These are phyloP conservation scores for Mortierella sp. DNA, from an alignment of 371 early-diverging fungal genomes.

Conservation along the genomic window DNA sequence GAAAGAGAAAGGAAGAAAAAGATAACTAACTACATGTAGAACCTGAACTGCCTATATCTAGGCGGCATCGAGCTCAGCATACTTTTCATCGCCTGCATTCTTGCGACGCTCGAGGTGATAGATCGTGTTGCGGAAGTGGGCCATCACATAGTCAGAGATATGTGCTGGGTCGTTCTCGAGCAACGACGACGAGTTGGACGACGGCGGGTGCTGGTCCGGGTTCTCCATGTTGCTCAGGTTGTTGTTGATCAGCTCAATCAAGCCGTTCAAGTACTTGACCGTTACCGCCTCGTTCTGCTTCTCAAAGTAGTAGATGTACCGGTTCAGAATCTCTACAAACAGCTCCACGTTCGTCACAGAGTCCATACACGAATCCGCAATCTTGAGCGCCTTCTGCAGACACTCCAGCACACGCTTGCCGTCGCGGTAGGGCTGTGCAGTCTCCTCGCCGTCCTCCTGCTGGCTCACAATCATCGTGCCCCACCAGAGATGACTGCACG, in stretches of 20 bases:
- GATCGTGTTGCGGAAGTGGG: constrained; percentile 74
- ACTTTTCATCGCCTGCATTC: constrained; percentile 55
- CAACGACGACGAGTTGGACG: constrained; percentile 71
- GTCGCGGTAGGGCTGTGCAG: constrained; percentile 72
- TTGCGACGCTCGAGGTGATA: constrained; percentile 68
- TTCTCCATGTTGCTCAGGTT: constrained; percentile 77
- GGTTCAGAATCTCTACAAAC: constrained; percentile 92
- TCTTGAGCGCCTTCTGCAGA: constrained; percentile 89
- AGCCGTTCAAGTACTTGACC: constrained; percentile 87
- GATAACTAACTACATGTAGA: not conserved
- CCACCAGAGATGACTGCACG: constrained; percentile 92
- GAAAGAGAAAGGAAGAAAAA: not conserved
- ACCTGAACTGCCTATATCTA: not conserved
- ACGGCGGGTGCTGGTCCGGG: constrained; percentile 72
- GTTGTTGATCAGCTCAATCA: constrained; percentile 91
- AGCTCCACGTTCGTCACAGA: constrained; percentile 84
- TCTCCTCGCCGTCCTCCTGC: constrained; percentile 55
- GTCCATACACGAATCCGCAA: constrained; percentile 93
- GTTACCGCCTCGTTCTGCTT: constrained; percentile 85
- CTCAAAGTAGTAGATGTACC: constrained; percentile 91
- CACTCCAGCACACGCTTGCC: constrained; percentile 87
- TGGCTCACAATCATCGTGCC: constrained; percentile 63
- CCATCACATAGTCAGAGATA: constrained; percentile 72
- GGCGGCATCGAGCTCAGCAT: constrained; percentile 45
- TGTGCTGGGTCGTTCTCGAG: constrained; percentile 65